Conservation (phyloP, 129 eudicot genomes). For the Lonicera japonica region DNA sequence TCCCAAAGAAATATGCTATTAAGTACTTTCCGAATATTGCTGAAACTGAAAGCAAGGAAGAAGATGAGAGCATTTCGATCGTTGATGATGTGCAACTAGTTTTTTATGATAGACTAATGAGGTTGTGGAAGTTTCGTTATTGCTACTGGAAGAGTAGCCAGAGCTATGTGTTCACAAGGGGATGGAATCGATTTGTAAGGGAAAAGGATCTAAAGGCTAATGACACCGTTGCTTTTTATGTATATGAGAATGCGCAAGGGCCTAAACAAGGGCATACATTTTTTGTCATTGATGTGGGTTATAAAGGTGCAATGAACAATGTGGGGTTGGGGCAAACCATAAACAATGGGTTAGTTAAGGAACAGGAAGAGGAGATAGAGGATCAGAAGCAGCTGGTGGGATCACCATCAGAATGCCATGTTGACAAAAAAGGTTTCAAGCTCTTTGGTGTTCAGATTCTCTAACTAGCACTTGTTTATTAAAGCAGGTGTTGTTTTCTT, state of each 20-base stretch:
- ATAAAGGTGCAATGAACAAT: constrained; percentile 6
- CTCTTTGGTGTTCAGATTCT: constrained; percentile 57
- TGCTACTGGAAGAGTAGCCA: constrained; percentile 44
- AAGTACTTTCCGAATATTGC: constrained; percentile 35
- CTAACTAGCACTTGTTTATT: constrained; percentile 11
- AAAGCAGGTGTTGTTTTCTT: too few species aligned
- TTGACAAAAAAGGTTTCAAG: constrained; percentile 33
- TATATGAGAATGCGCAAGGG: constrained; percentile 19
- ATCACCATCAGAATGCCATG: neutral
- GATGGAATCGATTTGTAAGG: constrained; percentile 85
- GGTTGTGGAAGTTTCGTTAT: constrained; percentile 48
- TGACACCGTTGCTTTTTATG: constrained; percentile 56
- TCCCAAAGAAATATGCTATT: constrained; percentile 60
- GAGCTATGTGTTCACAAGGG: constrained; percentile 75
- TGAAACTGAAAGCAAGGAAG: constrained; percentile 5
- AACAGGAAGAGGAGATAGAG: too few species aligned
- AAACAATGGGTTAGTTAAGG: too few species aligned
- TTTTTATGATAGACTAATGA: constrained; percentile 49
- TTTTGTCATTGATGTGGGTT: constrained; percentile 42
- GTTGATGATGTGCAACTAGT: constrained; percentile 39
- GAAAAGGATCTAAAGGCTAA: constrained; percentile 44
- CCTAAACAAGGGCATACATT: constrained; percentile 5
- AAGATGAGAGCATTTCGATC: neutral
- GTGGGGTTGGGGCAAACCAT: too few species aligned
- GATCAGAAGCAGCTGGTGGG: too few species aligned